Evolutionary conservation across 2,329 filamentous ascomycete genomes (phyloP).

Genomic region (Venturia oleaginea): DNA sequence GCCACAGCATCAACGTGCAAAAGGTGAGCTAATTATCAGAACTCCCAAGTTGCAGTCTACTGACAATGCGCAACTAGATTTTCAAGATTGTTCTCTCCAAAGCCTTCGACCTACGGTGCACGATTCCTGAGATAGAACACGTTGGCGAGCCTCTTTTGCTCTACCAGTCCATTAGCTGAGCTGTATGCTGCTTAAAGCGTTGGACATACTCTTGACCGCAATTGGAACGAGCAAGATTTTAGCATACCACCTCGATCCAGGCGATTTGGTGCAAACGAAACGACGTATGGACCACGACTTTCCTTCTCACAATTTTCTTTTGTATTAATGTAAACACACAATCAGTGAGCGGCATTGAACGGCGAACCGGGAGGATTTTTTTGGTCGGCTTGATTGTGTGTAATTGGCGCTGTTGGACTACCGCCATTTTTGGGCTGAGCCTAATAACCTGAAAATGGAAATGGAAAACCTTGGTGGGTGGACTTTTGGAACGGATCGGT

Average conservation of each 20-base stretch:
- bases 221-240: neutral
- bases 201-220: neutral
- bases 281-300: slow-evolving; percentile 3
- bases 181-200: neutral
- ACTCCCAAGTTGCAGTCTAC: neutral
- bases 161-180: slow-evolving; percentile 47
- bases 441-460: neutral
- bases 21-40: slow-evolving; percentile 54
- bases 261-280: neutral
- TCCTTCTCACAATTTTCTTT: neutral
- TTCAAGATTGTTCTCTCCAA: slow-evolving; percentile 99
- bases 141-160: slow-evolving; percentile 90
- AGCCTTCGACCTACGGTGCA: slow-evolving; percentile 97
- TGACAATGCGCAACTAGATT: slow-evolving; percentile 50
- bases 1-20: slow-evolving; percentile 98
- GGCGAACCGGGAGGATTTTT: neutral
- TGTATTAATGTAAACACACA: neutral
- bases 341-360: neutral
- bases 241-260: neutral
- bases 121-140: slow-evolving; percentile 97
- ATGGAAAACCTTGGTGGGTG: neutral
- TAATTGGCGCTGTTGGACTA: neutral
- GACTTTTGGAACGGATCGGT: neutral
- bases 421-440: neutral
- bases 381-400: neutral